Evolutionary conservation across 2,329 filamentous ascomycete species (phyloP).

Genomic region (Karstenula rhodostoma): DNA sequence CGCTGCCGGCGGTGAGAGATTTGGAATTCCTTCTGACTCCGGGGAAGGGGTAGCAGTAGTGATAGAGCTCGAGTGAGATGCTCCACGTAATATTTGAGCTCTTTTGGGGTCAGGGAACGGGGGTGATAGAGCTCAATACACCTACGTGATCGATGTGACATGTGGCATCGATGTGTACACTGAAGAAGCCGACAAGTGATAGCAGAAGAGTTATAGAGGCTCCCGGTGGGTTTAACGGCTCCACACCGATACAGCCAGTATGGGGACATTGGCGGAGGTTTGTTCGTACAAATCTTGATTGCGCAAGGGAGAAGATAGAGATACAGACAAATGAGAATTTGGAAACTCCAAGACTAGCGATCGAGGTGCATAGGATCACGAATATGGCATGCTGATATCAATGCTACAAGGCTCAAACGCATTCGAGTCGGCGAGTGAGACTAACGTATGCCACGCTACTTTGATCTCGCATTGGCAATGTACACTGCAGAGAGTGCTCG

Average conservation of each 20-base stretch:
- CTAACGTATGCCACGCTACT: not conserved
- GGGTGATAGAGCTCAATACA: not conserved
- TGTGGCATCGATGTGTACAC: not conserved
- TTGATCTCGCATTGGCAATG: not conserved
- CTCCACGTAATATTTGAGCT: not conserved
- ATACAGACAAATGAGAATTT: not conserved
- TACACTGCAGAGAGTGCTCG: not conserved
- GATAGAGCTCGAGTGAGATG: not conserved
- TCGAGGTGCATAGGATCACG: not conserved
- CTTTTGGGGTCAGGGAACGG: not conserved
- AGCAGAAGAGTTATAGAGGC: not conserved
- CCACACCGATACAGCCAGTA: not conserved
- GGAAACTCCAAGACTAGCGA: not conserved
- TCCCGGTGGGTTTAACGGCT: not conserved
- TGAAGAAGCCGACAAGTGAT: not conserved
- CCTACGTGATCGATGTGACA: not conserved
- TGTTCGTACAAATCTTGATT: not conserved
- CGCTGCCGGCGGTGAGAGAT: not conserved
- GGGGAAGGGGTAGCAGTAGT: not conserved
- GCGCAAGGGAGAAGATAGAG: not conserved
- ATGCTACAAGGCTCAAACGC: not conserved
- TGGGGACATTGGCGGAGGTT: not conserved
- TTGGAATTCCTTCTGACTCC: not conserved
- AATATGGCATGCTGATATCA: not conserved
- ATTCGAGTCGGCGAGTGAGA: not conserved